Conservation (phyloP, 2,329 filamentous ascomycete genomes). For the Ascochyta koolunga region DNA sequence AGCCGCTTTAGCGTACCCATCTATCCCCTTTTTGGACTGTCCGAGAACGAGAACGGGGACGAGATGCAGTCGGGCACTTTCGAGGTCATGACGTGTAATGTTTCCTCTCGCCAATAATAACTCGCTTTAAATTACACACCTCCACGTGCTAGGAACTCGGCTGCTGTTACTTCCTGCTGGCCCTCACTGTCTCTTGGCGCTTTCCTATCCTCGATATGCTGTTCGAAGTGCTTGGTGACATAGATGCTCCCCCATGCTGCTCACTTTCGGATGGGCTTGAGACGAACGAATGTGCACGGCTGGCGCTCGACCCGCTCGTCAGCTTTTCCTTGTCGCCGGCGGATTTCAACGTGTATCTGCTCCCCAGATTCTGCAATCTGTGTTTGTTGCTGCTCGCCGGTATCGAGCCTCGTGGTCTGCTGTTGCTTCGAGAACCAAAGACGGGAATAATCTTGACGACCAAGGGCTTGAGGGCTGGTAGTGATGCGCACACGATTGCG, state of each 20-base stretch:
- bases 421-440: constrained; percentile 22
- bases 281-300: constrained; percentile 5
- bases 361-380: constrained; percentile 4
- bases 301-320: constrained; percentile 7
- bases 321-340: constrained; percentile 22
- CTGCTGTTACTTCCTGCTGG: constrained; percentile 18
- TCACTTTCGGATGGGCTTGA: constrained; percentile 11
- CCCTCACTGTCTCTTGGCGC: constrained; percentile 13
- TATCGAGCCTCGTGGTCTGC: constrained; percentile 15
- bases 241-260: constrained; percentile 18
- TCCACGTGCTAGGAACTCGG: background rate
- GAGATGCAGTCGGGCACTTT: background rate
- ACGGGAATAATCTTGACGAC: constrained; percentile 29
- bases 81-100: background rate
- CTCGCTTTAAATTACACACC: background rate
- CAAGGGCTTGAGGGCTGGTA: constrained; percentile 39
- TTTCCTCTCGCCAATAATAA: background rate
- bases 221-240: constrained; percentile 20
- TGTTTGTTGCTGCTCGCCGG: constrained; percentile 8
- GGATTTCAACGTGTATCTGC: constrained; percentile 3
- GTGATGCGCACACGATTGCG: constrained; percentile 41
- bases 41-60: background rate
- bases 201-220: constrained; percentile 12
- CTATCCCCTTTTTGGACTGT: background rate
- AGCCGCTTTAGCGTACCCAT: background rate